A percentile compares a stretch with the other conserved stretches of the same genome.
Evolutionary conservation across 495 filamentous ascomycete species (phyloP).

Genomic region (Daldinia loculata): DNA sequence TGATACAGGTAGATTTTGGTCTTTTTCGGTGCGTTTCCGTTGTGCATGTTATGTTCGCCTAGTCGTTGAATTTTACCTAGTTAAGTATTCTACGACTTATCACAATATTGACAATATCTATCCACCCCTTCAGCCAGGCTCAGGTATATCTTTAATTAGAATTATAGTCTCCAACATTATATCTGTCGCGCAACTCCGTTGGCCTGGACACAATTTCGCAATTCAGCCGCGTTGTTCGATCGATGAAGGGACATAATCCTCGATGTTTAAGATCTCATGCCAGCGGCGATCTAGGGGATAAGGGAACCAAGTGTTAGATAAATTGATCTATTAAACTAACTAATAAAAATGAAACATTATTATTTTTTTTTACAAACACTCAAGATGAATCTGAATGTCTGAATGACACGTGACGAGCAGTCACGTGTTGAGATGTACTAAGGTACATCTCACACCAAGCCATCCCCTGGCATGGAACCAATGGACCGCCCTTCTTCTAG

Average conservation of each 20-base stretch:
- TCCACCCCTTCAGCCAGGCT: neutral
- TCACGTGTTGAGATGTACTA: too few relatives aligned
- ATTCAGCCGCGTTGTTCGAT: neutral
- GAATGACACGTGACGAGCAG: too few relatives aligned
- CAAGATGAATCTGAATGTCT: too few relatives aligned
- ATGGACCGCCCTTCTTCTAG: conserved; percentile 23
- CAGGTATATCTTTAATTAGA: neutral
- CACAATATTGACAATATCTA: neutral
- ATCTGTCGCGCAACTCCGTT: conserved; percentile 7
- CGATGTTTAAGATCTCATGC: conserved; percentile 24
- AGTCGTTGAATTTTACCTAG: conserved; percentile 1
- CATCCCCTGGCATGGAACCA: conserved; percentile 22
- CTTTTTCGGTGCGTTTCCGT: conserved; percentile 9
- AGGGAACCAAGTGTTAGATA: neutral
- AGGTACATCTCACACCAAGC: too few relatives aligned
- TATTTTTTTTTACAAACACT: too few relatives aligned
- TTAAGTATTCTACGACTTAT: neutral
- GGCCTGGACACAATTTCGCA: conserved; percentile 5
- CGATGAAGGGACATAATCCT: neutral
- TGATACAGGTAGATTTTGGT: conserved; percentile 43
- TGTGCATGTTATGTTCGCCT: conserved; percentile 21
- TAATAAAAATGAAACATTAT: too few relatives aligned
- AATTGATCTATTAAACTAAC: too few relatives aligned
- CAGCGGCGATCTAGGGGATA: conserved; percentile 10
- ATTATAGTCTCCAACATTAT: conserved; percentile 1